These are phyloP conservation scores for Crotalaria pallida DNA, from an alignment of 306 rosid genomes.

Conservation along the genomic window DNA sequence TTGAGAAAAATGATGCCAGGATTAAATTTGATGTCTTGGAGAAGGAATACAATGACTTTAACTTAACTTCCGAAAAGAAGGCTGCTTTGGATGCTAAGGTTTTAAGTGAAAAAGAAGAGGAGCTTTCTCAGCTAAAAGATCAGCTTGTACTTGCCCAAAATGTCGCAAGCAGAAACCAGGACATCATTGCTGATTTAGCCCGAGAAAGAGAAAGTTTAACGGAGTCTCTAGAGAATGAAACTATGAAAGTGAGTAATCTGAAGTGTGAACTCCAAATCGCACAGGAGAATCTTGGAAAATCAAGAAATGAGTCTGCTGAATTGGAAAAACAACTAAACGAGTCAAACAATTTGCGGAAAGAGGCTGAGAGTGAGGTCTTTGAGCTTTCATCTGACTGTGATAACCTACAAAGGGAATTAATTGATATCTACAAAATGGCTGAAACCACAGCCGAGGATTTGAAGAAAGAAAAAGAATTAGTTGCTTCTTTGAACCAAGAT, in stretches of 20 bases:
- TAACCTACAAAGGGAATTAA: constrained; percentile 59
- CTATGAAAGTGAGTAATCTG: constrained; percentile 39
- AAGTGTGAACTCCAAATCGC: constrained; percentile 43
- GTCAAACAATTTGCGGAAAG: constrained; percentile 34
- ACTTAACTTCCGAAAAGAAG: constrained; percentile 50
- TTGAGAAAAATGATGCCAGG: constrained; percentile 41
- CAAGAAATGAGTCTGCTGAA: constrained; percentile 49
- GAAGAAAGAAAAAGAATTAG: constrained; percentile 52
- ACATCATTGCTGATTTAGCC: constrained; percentile 41
- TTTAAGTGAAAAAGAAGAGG: constrained; percentile 60
- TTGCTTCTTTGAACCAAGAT: constrained; percentile 49
- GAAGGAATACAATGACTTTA: constrained; percentile 48
- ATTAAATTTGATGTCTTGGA: constrained; percentile 36
- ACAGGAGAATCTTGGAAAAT: constrained; percentile 53
- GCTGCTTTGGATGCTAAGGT: constrained; percentile 49
- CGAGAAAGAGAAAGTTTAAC: constrained; percentile 48
- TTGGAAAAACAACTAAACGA: constrained; percentile 40
- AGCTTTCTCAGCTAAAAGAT: constrained; percentile 48
- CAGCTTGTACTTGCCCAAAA: constrained; percentile 38
- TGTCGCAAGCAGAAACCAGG: constrained; percentile 40
- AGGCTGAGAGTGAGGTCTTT: constrained; percentile 51
- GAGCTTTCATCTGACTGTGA: constrained; percentile 50
- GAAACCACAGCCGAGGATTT: constrained; percentile 49
- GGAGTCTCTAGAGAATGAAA: constrained; percentile 44
- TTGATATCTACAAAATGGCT: constrained; percentile 53